Base-by-base conservation (phyloP, 305 asterid species). In the Fraxinus baroniana region DNA sequence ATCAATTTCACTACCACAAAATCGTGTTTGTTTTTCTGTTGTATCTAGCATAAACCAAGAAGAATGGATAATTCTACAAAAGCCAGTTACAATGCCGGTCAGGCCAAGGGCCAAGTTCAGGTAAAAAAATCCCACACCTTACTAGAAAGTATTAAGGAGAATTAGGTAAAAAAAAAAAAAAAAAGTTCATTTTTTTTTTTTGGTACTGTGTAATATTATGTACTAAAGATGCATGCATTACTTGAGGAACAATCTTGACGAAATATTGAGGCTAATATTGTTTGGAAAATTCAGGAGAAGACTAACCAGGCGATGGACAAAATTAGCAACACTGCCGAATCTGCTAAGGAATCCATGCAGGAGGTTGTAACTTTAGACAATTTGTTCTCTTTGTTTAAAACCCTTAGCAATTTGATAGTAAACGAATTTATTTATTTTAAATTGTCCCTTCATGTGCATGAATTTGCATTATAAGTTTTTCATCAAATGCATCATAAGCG, bases 61-160 rank as follows among this genome's bases (percentile, higher is more conserved):
- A 62, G 32, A 37, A 84, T 84, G 87, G 87, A 84, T 41, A 36
- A 18, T 49, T 68, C 82, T 22, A 62, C 28, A 5, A 81, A 84
- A 37, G 24, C 80, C 9, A 78, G 64, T 73, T 85, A 52, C 77
- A 76, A 60, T 4, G 88, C 88, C 39, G 88, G 86, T 22, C 79
- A 85, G 80, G 55, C 84, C 71, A 82, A 79, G 74, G 88, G 86
- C 82, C 80, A 82, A 82, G 64, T 39, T 28, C 80, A 82, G 84
- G 87, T 82, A n/a, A 82, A 44, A 28, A 57, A 49, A 49, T 49
- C 62, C 62, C 7, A 17, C 62, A 4, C 7, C 7, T 17, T 15
- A 49, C 62, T 49, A 49, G 62, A 49, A 2, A 49, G 62, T 1
- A 13, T 46, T 13, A 44, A 83, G 88, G 84, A 26, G 28, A 26